These are phyloP conservation scores for Nasturtium officinale DNA, from an alignment of 345 rosid species.

Conservation along the genomic window DNA sequence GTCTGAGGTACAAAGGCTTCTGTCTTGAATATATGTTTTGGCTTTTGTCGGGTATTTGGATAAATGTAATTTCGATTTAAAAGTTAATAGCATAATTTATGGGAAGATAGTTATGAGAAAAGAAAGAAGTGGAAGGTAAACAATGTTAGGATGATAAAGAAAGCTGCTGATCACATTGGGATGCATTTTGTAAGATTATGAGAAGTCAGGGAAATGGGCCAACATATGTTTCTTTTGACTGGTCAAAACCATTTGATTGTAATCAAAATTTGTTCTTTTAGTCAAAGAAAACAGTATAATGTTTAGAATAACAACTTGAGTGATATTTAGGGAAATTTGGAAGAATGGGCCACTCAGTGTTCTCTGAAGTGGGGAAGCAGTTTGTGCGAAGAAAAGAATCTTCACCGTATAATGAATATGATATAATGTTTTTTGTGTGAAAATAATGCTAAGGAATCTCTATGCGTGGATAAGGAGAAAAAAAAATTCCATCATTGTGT, in stretches of 20 bases:
- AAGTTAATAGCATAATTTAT: not conserved
- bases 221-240: conserved; percentile 35
- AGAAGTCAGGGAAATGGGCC: conserved; percentile 31
- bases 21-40: conserved; percentile 3
- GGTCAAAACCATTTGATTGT: conserved; percentile 36
- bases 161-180: conserved; percentile 37
- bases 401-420: conserved; percentile 28
- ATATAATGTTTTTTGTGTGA: conserved; percentile 30
- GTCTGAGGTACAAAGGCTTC: conserved; percentile 20
- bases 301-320: conserved; percentile 35
- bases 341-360: conserved; percentile 43
- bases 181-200: conserved; percentile 36
- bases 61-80: not conserved
- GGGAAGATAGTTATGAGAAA: not conserved
- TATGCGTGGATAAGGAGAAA: conserved; percentile 39
- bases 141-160: conserved; percentile 24
- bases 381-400: conserved; percentile 60
- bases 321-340: conserved; percentile 38
- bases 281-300: conserved; percentile 41
- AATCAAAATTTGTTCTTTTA: conserved; percentile 34
- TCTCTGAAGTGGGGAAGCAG: conserved; percentile 42
- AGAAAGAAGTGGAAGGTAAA: not conserved
- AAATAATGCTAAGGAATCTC: conserved; percentile 43
- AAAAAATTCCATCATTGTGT: conserved; percentile 35
- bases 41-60: conserved; percentile 27